Evolutionary conservation across 805 yeast genomes (phyloP).

Genomic region (Zygosaccharomyces kombuchaensis): DNA sequence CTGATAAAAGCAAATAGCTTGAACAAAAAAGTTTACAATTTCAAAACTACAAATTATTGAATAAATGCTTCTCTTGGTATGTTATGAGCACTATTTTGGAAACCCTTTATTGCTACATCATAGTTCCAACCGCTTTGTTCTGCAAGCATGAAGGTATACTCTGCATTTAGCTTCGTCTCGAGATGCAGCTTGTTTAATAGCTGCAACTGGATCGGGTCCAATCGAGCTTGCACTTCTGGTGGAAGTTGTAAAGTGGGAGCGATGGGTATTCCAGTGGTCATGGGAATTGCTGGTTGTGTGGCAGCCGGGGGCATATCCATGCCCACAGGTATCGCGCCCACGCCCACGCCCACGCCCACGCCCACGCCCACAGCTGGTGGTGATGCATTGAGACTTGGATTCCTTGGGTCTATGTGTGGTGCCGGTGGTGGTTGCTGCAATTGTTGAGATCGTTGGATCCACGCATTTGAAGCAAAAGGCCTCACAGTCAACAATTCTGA

Average conservation of each 20-base stretch:
- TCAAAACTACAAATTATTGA: conserved; percentile 14
- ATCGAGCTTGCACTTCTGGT: conserved; percentile 46
- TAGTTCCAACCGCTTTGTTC: conserved; percentile 87
- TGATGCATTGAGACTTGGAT: conserved; percentile 1
- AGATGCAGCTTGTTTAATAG: conserved; percentile 58
- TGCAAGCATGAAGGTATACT: conserved; percentile 75
- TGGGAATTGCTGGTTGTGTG: conserved; percentile 7
- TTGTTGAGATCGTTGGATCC: conserved; percentile 37
- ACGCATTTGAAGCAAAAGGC: conserved; percentile 54
- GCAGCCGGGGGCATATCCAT: conserved; percentile 17
- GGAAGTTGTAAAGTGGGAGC: conserved; percentile 45
- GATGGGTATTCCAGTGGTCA: conserved; percentile 12
- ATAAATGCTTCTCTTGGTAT: conserved; percentile 56
- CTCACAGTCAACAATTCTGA: conserved; percentile 76
- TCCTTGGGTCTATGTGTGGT: conserved; percentile 6
- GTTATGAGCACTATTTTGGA: conserved; percentile 59
- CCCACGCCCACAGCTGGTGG: conserved; percentile 1
- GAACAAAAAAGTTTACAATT: neutral
- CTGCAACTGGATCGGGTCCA: conserved; percentile 55
- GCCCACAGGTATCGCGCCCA: neutral
- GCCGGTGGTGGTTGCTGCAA: conserved; percentile 8
- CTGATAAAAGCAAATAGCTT: neutral
- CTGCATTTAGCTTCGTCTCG: conserved; percentile 73
- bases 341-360: conserved; percentile 1
- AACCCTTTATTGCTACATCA: conserved; percentile 62